Percentiles rank a stretch among this genome's conserved stretches.
phyloP scores from a whole-genome alignment of 176 grass and related monocot genomes.

The Aegilops umbellulata region DNA sequence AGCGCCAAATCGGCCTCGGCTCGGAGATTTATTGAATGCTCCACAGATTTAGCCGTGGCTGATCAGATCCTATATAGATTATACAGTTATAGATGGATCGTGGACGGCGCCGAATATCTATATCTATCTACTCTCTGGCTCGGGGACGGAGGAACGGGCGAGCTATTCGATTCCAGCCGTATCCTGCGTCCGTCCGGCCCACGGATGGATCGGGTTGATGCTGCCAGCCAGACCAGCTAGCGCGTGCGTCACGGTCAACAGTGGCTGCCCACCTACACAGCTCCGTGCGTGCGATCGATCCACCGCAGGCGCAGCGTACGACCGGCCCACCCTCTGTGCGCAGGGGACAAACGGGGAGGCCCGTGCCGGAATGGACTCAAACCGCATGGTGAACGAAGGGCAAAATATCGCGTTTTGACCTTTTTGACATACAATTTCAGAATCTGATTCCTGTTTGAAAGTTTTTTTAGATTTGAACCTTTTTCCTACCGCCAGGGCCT shows the following conservation, averaged over 20 bases:
- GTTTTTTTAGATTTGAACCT: no score
- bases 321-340: not conserved
- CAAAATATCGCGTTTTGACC: no score
- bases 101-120: not conserved
- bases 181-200: not conserved
- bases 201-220: not conserved
- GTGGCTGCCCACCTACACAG: not conserved
- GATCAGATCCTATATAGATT: not conserved
- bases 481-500: no score
- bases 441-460: no score
- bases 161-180: not conserved
- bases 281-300: not conserved
- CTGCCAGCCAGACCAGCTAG: not conserved
- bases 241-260: not conserved
- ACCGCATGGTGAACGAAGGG: no score
- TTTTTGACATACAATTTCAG: no score
- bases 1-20: not conserved
- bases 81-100: not conserved
- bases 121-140: not conserved
- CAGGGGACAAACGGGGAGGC: not conserved
- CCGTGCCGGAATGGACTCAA: no score
- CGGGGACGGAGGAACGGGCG: not conserved
- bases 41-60: not conserved
- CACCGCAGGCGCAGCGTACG: not conserved
- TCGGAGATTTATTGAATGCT: not conserved